Evolutionary conservation across 2,329 filamentous ascomycete species (phyloP), one percentile per base, ranked within the genome.

Genomic region (Onygenales sp.): DNA sequence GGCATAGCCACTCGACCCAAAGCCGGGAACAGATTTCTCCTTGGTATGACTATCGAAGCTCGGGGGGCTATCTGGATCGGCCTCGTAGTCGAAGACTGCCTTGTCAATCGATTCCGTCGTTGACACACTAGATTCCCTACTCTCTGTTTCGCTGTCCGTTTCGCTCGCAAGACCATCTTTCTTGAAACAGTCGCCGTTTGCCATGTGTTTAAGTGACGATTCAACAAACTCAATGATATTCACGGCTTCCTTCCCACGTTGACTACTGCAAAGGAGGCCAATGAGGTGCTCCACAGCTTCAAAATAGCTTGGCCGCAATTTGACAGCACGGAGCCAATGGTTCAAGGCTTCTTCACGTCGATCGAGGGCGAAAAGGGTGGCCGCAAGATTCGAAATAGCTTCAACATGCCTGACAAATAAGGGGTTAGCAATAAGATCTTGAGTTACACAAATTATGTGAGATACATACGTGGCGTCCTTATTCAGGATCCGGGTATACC

Each of bases 241-340:
- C 55, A 98, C 84, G 7, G 93, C 93, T 66, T 97, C 89, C 61
- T 80, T 83, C 48, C 84, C 87, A 57, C 91, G 81, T 54, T 94
- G 86, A 56, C 84, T 88, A 48, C 80, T 83, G 66, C 92, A 96
- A 14, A 97, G 71, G 46, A 97, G 75, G 1, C 90, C 89, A 33
- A 97, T 87, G 1, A 98, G 79, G 73, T 97, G 91, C 67, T 98
- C 93, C 2, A 93, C 89, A 7, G 93, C 91, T 72, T 98, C 93
- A 54, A 98, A 87, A 70, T 95, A 94, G 64, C 84, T 87, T 0
- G 93, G 93, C 7, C 88, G 84, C 54, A 88, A 75, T 64, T 84
- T 87, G 31, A 97, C 83, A n/a, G 90, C 90, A 56, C 81, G 82
- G 59, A 86, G 76, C 93, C 93, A 98, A 64, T 90, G 81, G 54